Evolutionary conservation across 345 rosid species (phyloP).

Genomic region (Lepidium aucheri): DNA sequence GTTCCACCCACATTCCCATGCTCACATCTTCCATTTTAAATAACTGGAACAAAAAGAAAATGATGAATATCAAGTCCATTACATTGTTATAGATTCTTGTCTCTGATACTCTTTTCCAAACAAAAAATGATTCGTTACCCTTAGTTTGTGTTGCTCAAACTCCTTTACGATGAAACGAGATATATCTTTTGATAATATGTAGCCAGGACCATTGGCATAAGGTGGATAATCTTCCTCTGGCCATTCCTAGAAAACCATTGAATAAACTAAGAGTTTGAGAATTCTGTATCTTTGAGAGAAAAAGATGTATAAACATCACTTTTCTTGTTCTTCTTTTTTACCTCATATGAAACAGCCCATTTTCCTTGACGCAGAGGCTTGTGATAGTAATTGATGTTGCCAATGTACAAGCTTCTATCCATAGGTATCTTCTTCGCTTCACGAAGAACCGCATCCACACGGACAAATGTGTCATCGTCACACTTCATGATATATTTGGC

Average conservation of each 20-base stretch:
- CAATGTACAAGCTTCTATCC: constrained; percentile 50
- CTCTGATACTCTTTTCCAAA: background rate
- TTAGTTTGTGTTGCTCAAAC: constrained; percentile 53
- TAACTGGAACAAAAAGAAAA: constrained; percentile 29
- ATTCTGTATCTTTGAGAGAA: background rate
- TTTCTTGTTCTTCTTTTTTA: constrained; percentile 7
- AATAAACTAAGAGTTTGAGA: background rate
- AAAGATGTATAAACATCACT: background rate
- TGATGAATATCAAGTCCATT: background rate
- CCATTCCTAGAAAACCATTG: constrained; percentile 48
- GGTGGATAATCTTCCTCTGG: constrained; percentile 83
- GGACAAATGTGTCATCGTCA: constrained; percentile 72
- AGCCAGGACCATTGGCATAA: constrained; percentile 81
- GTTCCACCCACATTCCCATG: constrained; percentile 85
- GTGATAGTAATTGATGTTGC: constrained; percentile 68
- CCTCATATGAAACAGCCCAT: constrained; percentile 84
- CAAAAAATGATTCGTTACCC: constrained; percentile 31
- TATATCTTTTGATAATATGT: constrained; percentile 53
- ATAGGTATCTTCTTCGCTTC: constrained; percentile 41
- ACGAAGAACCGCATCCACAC: constrained; percentile 46
- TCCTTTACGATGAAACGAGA: constrained; percentile 45
- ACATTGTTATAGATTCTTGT: background rate
- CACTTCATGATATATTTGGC: constrained; percentile 65
- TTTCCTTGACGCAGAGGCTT: constrained; percentile 68
- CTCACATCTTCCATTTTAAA: constrained; percentile 91